Base-by-base conservation (phyloP, 2,329 filamentous ascomycete genomes). In the Aspergillus novoparasiticus region DNA sequence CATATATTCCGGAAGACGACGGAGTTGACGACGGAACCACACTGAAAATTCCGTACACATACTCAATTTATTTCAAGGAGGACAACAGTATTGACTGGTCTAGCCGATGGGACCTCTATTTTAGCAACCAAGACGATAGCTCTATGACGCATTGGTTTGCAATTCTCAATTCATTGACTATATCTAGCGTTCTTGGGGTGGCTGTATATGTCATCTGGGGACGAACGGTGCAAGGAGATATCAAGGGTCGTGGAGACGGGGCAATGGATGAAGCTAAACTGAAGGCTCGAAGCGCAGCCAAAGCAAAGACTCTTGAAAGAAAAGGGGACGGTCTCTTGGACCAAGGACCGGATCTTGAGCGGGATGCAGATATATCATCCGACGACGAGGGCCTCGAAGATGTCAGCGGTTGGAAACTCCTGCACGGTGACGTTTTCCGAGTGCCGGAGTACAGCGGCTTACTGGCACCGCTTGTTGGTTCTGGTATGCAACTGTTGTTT, bases 11-110 rank as follows among this genome's bases (percentile, higher is more conserved):
- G 0, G 81, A 86, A 61, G 81, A 83, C 45, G 83, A 84, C 41
- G 86, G 89, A 57, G 81, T 85, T 28, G 86, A 89, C 48, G 89
- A 91, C 63, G 85, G 85, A 30, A 86, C 87, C 16, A 91, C 83
- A 2, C 77, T 95, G 57, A 88, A 85, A 2, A 89, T 96, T 58
- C 92, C 93, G 0, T 96, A 94, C 78, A 91, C 92, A 0, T 97
- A 96, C 79, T 94, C 92, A 3, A 90, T 96, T 16, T 96, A 95
- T 78, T 97, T 93, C 80, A 89, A 92, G 58, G 91, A 96, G 75
- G 92, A 96, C 65, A 86, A 89, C 48, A 87, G 85, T 23, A 82
- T 96, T 57, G 92, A 95, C 67, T 97, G 93, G 93, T 83, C 84
- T 61, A 92, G 89, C 69, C 87, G 93, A 60, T 97, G 93, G 93